Evolutionary conservation across 148 eudicot species (phyloP).

Genomic region (Fagopyrum tataricum): DNA sequence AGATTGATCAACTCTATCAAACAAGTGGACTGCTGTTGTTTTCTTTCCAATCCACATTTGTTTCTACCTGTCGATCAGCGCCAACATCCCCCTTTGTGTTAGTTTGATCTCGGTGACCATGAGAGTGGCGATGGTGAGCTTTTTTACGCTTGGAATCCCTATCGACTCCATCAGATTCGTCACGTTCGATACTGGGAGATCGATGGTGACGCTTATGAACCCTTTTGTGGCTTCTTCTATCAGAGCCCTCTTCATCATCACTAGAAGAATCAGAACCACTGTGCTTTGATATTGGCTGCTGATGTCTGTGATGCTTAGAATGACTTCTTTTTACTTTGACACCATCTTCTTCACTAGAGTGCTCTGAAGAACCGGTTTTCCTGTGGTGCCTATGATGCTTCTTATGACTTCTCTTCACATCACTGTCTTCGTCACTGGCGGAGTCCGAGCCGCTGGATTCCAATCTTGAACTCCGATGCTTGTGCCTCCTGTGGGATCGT

Average conservation of each 20-base stretch:
- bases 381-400: conserved; percentile 37
- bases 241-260: conserved; percentile 29
- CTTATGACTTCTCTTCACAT: conserved; percentile 19
- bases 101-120: neutral
- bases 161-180: neutral
- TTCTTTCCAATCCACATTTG: neutral
- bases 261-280: conserved; percentile 32
- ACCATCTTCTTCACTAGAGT: conserved; percentile 30
- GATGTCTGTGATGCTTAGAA: conserved; percentile 40
- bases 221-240: conserved; percentile 26
- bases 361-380: conserved; percentile 30
- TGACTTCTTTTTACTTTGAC: conserved; percentile 23
- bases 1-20: neutral
- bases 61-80: neutral
- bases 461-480: conserved; percentile 25
- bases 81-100: neutral
- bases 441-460: conserved; percentile 30
- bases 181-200: conserved; percentile 28
- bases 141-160: neutral
- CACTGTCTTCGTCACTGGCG: conserved; percentile 32
- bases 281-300: conserved; percentile 26
- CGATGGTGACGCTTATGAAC: conserved; percentile 33
- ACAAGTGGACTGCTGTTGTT: neutral
- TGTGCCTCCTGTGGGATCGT: conserved; percentile 37
- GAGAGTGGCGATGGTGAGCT: neutral